Base-by-base conservation (phyloP, 2,329 filamentous ascomycete species). In the Venturia asperata region DNA sequence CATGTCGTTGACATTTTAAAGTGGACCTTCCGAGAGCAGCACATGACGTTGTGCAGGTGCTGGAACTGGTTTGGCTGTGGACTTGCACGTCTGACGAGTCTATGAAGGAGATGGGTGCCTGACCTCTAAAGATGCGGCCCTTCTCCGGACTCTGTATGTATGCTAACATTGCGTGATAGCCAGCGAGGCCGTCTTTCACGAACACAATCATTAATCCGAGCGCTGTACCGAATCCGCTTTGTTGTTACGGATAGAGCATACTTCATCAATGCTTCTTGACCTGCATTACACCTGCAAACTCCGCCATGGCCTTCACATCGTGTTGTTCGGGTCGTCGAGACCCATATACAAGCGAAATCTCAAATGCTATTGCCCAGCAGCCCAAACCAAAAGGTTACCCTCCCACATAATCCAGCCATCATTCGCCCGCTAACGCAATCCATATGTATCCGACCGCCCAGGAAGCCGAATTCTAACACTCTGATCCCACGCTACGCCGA, bases 361-460 rank as follows among this genome's bases (percentile, higher is more conserved):
- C 49, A 34, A 58, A 34, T 58, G 30, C 47, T 52, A 10, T 30
- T 58, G 27, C 52, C 19, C 30, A 15, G 34, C 30, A n/a, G 9
- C 10, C 19, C 5, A 58, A 58, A n/a, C 52, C 27, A 37, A 34
- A 5, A n/a, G 5, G 19, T 11, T n/a, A 21, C 13, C 30, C 15
- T n/a, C 52, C 30, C 30, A 17, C 30, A 27, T 34, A 9, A 21
- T 37, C 52, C 52, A 58, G 52, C 19, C 52, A 37, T 58, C 52
- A 58, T 37, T 58, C 52, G 17, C 52, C 52, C 30, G 52, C 52
- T 58, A 58, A 58, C 34, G 15, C 49, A 56, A 58, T 27, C 52
- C 30, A 30, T 56, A 11, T 58, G 10, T 58, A 37, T 37, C 37
- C 30, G 30, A 37, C 52, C 52, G 27, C 52, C 30, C 52, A 30